Evolutionary conservation across 352 stramenopile species (phyloP).

Genomic region (Phytophthora pistaciae): DNA sequence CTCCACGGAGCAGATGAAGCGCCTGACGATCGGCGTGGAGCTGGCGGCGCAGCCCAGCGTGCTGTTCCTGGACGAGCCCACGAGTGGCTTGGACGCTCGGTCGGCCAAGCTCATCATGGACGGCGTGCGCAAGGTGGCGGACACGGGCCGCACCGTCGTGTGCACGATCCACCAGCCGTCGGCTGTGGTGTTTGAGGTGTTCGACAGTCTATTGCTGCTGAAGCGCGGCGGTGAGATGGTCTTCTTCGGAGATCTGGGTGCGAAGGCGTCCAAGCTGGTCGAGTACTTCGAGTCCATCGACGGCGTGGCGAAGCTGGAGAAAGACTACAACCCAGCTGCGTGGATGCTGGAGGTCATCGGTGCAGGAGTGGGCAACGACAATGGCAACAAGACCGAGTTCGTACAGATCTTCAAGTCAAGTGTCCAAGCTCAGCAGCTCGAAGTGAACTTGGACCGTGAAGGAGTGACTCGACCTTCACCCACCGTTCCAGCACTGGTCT

Average conservation of each 20-base stretch:
- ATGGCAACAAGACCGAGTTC: constrained; percentile 10
- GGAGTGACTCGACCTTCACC: constrained; percentile 12
- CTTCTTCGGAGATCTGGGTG: constrained; percentile 64
- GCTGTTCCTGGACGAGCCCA: constrained; percentile 84
- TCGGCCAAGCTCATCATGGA: constrained; percentile 83
- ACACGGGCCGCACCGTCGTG: constrained; percentile 78
- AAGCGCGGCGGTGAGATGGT: constrained; percentile 58
- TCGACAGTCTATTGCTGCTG: constrained; percentile 82
- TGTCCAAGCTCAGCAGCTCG: constrained; percentile 8
- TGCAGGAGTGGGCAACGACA: constrained; percentile 48
- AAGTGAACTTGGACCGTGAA: constrained; percentile 5
- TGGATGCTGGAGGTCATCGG: constrained; percentile 86
- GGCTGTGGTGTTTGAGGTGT: constrained; percentile 46
- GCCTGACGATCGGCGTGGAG: constrained; percentile 57
- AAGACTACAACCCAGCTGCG: constrained; percentile 84
- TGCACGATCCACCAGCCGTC: constrained; percentile 95
- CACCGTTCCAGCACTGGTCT: constrained; percentile 15
- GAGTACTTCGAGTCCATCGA: constrained; percentile 69
- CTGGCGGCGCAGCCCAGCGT: constrained; percentile 84
- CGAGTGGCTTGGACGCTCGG: constrained; percentile 81
- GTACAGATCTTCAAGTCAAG: constrained; percentile 17
- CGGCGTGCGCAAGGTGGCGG: constrained; percentile 87
- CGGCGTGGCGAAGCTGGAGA: constrained; percentile 40
- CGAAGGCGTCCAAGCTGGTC: constrained; percentile 42
- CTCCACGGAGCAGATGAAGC: constrained; percentile 57